Base-by-base conservation (phyloP, 1,284 basidiomycete species). In the Quambalaria eucalypti region DNA sequence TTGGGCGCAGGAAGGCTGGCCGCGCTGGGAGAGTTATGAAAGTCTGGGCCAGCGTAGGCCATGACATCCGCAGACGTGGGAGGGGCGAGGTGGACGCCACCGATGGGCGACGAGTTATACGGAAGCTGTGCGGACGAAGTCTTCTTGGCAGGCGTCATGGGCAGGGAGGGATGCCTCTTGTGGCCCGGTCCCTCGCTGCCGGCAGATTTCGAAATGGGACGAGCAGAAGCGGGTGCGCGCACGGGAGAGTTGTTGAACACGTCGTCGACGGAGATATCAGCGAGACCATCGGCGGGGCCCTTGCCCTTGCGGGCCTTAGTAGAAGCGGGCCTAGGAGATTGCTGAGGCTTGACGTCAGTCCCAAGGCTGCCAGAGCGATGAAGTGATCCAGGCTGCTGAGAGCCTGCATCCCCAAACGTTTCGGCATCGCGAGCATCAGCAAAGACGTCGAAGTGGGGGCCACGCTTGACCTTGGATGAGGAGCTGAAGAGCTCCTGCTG, bases 11-110 rank as follows among this genome's bases (percentile, higher is more conserved):
- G 68, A 28, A 71, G 57, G 40, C 65, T 67, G 28, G 66, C 67
- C 8, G 68, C 67, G 28, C 65, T 67, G 25, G 68, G 68, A 30
- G 68, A 70, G 36, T 70, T 70, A 60, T 70, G 68, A 59, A 70
- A 70, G 52, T 68, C 64, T 28, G 68, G 68, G 2, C 68, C 68
- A 7, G 68, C 68, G 23, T 70, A 70, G 36, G 68, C 68, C 14
- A 64, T 59, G 2, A 59, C 57, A 21, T 56, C 62, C 19, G 60
- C 58, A 2, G 56, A 55, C 25, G 60, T 53, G 28, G 58, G 56
- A 40, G 61, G 65, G 10, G 59, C 54, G n/a, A 53, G 59, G 14
- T 60, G 48, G n/a, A n/a, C n/a, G n/a, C n/a, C n/a, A n/a, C n/a
- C n/a, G n/a, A n/a, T n/a, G 50, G 19, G 36, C 16, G 36, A 14